Base-by-base conservation (phyloP, 1,284 basidiomycete genomes). In the Trichosporon coremiiforme region DNA sequence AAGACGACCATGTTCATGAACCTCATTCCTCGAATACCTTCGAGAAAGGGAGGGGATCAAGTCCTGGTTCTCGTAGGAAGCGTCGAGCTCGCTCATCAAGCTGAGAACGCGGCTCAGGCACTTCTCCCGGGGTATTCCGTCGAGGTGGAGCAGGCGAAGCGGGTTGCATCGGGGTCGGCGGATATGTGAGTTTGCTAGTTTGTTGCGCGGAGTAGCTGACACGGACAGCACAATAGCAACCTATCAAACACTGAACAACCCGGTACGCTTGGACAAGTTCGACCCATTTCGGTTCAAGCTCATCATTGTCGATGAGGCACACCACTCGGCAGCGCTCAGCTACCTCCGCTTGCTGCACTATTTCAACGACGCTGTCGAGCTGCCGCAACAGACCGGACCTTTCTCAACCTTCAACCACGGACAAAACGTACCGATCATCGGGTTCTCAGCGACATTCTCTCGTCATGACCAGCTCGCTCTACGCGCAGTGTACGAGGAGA, bases 381-480 rank as follows among this genome's bases (percentile, higher is more conserved):
- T 82, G 0, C 81, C 80, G 0, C 17, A 65, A 0, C 47, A 68
- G 4, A 60, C 79, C 13, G 67, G 70, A 3, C 76, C 80, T 2
- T 70, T 75, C 33, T 68, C 71, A 3, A 68, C 38, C 72, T 60
- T 67, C 70, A 73, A 63, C 35, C 31, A 76, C 50, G 72, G 73
- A 2, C 12, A 70, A 53, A 66, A 84, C 25, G 88, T 95, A 20
- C 95, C 95, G 2, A 90, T 98, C 71, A 87, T 99, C 67, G 96
- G 95, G 0, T 98, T 99, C 82, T 95, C 93, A 47, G 95, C 96
- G 0, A 99, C 96, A 0, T 97, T 98, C 84, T 90, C 89, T 74
- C 87, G 96, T 25, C 93, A 96, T 77, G 95, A 99, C 78, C 92
- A 94, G 9, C 85, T 96, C 2, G 92, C 94, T 0, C 87, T 99